Evolutionary conservation across 441 rosid genomes (phyloP), one percentile per base, ranked within the genome.

Genomic region (Jatropha podagrica): DNA sequence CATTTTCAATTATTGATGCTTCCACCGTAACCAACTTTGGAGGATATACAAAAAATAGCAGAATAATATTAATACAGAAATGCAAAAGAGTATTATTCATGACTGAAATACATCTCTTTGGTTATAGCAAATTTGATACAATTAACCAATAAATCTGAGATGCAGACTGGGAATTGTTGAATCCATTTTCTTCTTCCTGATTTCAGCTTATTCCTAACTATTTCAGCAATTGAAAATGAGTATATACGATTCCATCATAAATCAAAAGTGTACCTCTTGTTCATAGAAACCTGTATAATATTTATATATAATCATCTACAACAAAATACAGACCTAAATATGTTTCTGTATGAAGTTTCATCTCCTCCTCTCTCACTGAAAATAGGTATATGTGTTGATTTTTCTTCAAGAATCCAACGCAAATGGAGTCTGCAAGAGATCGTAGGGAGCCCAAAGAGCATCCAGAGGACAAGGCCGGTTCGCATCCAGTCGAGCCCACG

Each of bases 361-460:
- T 18, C 8, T 72, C 56, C 9, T 72, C 38, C 17, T 60, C 38
- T 27, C 38, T 4, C 42, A 12, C 65, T 5, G 5, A 14, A 49
- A 7, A 12, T 49, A 10, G 14, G 13, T 54, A 15, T 17, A 54
- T 20, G 10, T 58, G 26, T n/a, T 20, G 61, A 5, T 58, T 58
- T 32, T 23, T 48, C 40, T 27, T 83, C 80, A 92, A 73, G 90
- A 89, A 75, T 92, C 98, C 84, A 95, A 74, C 23, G 90, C 79
- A 62, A 85, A 94, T 1, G 93, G 97, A 37, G 90, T 83, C 66
- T 90, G 92, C 44, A 95, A 77, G 42, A 95, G 94, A 88, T 95
- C 98, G 14, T 95, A 95, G 1, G 97, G 99, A 69, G 99, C 89
- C 99, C 99, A 95, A 2, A 93, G 86, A 6, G 97, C 92, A 48